These are phyloP conservation scores for Schrenkiella parvula DNA, from an alignment of 345 rosid genomes.

Conservation along the genomic window DNA sequence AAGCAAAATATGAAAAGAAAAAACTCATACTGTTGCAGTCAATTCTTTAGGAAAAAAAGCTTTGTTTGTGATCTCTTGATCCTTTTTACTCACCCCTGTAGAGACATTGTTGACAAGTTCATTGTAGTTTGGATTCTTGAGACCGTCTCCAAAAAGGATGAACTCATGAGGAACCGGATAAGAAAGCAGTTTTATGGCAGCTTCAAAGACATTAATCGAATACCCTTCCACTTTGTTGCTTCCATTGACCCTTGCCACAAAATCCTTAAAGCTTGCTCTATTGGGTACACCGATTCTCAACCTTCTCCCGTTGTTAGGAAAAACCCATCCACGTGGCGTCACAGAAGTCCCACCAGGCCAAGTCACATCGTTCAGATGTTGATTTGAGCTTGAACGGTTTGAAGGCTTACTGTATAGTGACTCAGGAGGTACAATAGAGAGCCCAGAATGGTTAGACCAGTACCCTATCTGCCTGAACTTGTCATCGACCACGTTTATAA, in stretches of 20 bases:
- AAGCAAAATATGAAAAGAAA: conserved; percentile 8
- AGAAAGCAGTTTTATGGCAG: conserved; percentile 65
- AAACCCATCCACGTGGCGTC: conserved; percentile 91
- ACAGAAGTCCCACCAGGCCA: conserved; percentile 79
- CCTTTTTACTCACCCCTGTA: conserved; percentile 56
- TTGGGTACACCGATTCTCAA: conserved; percentile 75
- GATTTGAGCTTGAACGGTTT: conserved; percentile 73
- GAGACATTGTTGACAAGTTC: conserved; percentile 59
- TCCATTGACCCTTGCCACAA: conserved; percentile 52
- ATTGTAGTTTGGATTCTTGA: conserved; percentile 58
- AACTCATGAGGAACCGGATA: conserved; percentile 78
- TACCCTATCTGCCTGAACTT: conserved; percentile 61
- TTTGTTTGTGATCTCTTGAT: background rate
- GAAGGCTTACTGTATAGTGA: conserved; percentile 51
- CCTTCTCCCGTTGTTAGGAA: conserved; percentile 72
- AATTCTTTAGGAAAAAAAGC: conserved; percentile 1
- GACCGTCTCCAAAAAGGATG: conserved; percentile 77
- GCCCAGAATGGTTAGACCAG: too few relatives aligned
- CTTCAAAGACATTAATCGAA: conserved; percentile 67
- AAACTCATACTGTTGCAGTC: background rate
- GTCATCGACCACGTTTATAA: conserved; percentile 48
- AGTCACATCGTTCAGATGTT: conserved; percentile 50
- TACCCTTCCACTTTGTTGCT: conserved; percentile 61
- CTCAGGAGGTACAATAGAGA: conserved; percentile 73
- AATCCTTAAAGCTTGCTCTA: conserved; percentile 55